Evolutionary conservation across 495 filamentous ascomycete species (phyloP), one percentile per base, ranked within the genome.

Genomic region (Aspergillus funiculosus): DNA sequence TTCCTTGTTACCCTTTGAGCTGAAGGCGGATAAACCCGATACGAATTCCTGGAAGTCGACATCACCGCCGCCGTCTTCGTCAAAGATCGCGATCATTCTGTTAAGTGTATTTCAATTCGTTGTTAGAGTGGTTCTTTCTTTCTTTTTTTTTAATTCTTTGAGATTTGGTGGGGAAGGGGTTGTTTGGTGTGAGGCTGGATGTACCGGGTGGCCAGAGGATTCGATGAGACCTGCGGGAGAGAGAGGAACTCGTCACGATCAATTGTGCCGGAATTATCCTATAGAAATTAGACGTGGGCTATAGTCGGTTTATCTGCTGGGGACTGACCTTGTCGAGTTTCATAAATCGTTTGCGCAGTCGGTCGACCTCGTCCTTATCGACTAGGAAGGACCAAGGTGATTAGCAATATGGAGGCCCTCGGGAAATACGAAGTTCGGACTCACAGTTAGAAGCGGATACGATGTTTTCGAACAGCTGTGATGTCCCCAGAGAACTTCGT

Each of bases 1-100:
- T 66, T 95, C 88, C 75, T 99, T 96, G 74, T 96, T 96, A 32
- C 92, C 92, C 72, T 97, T 97, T 69, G 82, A 86, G 59, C 83
- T 89, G 77, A 99, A 99, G 27, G 94, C 92, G 57, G 83, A 89
- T 14, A 99, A 75, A 5, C 92, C 92, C 5, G 86, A 91, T 15
- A 99, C 92, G 72, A 99, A 99, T 68, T 99, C 92, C 59, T 97
- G 88, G 73, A 99, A 99, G 67, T 99, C 92, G 56, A 99, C 92
- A 54, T 94, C 87, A 53, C 92, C 92, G 52, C 92, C 91, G 51
- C 92, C 92, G 66, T 99, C 92, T 68, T 99, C 92, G 64, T 99
- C 92, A 66, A 99, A 97, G 57, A 99, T 99, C 8, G 94, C 92
- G 57, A 99, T 99, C 89, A 99, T 94, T 66, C 87, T 91, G 47